Percentiles rank a stretch among this genome's conserved stretches.
Evolutionary conservation across 2,329 filamentous ascomycete species (phyloP).

Genomic region (Hyphodiscus sp.): DNA sequence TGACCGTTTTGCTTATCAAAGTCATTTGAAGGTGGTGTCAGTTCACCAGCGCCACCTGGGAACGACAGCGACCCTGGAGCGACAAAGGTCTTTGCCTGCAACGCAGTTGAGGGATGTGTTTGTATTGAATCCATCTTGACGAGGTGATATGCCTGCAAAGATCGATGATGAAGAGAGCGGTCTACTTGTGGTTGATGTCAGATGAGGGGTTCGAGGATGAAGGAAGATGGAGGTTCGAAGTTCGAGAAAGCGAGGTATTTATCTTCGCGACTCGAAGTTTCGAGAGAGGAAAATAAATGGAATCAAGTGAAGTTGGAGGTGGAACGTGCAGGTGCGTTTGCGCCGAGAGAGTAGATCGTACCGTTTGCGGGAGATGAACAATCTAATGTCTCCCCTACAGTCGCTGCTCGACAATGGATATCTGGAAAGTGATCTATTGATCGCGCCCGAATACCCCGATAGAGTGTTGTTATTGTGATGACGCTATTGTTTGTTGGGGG

Average conservation of each 20-base stretch:
- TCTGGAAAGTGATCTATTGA: conserved; percentile 14
- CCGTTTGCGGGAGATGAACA: conserved; percentile 88
- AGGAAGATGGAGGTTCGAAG: conserved; percentile 1
- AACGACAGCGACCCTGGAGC: conserved; percentile 89
- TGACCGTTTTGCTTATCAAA: conserved; percentile 51
- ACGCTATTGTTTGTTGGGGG: conserved; percentile 2
- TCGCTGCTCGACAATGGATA: conserved; percentile 34
- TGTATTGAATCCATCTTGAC: conserved; percentile 74
- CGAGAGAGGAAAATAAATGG: conserved; percentile 1
- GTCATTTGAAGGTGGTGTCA: conserved; percentile 73
- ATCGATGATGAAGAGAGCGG: conserved; percentile 16
- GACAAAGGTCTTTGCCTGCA: conserved; percentile 93
- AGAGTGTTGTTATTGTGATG: conserved; percentile 6
- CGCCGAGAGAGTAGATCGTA: conserved; percentile 34
- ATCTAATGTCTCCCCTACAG: conserved; percentile 91
- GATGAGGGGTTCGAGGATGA: conserved; percentile 7
- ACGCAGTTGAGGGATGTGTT: conserved; percentile 84
- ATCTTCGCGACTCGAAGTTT: conserved; percentile 11
- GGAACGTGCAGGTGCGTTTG: conserved; percentile 5
- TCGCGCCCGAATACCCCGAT: conserved; percentile 18
- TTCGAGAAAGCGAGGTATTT: conserved; percentile 9
- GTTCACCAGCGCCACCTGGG: conserved; percentile 73
- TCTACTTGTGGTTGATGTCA: conserved; percentile 23
- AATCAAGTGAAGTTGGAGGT: conserved; percentile 1
- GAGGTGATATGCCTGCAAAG: conserved; percentile 23